Evolutionary conservation across 257 asterid species (phyloP).

Genomic region (Forsythia viridissima): DNA sequence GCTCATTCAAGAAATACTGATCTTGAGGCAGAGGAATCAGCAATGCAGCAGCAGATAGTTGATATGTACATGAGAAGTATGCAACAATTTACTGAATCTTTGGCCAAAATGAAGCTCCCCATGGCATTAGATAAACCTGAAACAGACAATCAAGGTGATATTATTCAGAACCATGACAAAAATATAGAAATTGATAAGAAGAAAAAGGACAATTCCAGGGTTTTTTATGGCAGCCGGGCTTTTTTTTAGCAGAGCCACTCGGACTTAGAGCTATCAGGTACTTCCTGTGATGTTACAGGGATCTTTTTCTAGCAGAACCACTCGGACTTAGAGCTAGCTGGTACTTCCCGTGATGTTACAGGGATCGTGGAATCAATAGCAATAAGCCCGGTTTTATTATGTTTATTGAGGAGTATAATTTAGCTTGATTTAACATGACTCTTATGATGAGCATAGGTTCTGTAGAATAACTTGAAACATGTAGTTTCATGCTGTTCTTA

Average conservation of each 20-base stretch:
- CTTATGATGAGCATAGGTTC: background rate
- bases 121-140: conserved; percentile 47
- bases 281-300: conserved; percentile 23
- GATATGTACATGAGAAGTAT: conserved; percentile 80
- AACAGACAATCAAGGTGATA: conserved; percentile 27
- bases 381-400: background rate
- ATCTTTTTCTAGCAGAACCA: conserved; percentile 50
- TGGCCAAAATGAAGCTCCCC: conserved; percentile 77
- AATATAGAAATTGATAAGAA: conserved; percentile 36
- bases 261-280: too few relatives aligned
- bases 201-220: conserved; percentile 56
- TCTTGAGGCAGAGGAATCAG: conserved; percentile 50
- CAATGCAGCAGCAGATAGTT: conserved; percentile 69
- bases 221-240: conserved; percentile 85
- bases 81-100: conserved; percentile 75
- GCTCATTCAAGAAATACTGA: conserved; percentile 40
- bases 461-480: background rate
- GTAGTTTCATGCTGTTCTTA: background rate
- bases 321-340: background rate
- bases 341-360: background rate
- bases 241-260: conserved; percentile 44
- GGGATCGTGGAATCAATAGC: background rate
- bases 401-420: background rate
- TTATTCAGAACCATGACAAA: conserved; percentile 23
- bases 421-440: background rate